Evolutionary conservation across 495 filamentous ascomycete species (phyloP).

Genomic region (Cladorrhinum samala): DNA sequence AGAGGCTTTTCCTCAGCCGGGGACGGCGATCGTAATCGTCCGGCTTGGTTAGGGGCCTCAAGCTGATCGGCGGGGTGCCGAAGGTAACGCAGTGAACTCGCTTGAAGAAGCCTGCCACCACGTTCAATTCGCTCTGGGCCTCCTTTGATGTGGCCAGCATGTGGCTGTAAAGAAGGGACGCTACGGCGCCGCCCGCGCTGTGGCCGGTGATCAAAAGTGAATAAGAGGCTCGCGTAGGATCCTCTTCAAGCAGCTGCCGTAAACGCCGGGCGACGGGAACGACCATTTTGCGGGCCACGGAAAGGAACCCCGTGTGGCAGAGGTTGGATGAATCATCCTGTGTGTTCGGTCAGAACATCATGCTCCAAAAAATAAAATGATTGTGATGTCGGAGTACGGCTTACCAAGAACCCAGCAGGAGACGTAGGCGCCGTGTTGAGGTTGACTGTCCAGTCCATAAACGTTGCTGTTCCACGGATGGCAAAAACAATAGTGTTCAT

Average conservation of each 20-base stretch:
- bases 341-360: too few relatives aligned
- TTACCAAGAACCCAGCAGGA: constrained; percentile 58
- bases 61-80: constrained; percentile 68
- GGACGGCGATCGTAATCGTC: constrained; percentile 20
- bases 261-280: constrained; percentile 61
- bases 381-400: constrained; percentile 12
- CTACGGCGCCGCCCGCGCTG: constrained; percentile 76
- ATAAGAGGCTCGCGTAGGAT: constrained; percentile 58
- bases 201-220: constrained; percentile 78
- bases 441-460: constrained; percentile 83
- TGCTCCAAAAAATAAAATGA: too few relatives aligned
- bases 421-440: constrained; percentile 56
- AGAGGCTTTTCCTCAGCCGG: constrained; percentile 55
- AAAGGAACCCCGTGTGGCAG: constrained; percentile 72
- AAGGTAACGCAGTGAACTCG: constrained; percentile 78
- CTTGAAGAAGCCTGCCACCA: constrained; percentile 62
- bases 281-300: constrained; percentile 71
- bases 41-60: constrained; percentile 60
- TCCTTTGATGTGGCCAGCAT: constrained; percentile 55
- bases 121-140: constrained; percentile 58
- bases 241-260: constrained; percentile 58
- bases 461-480: constrained; percentile 69
- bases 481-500: constrained; percentile 74
- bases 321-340: constrained; percentile 67
- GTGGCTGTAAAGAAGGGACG: constrained; percentile 69